These are phyloP conservation scores for Pyrenopolyporus hunteri DNA, from an alignment of 495 filamentous ascomycete species.

Conservation along the genomic window DNA sequence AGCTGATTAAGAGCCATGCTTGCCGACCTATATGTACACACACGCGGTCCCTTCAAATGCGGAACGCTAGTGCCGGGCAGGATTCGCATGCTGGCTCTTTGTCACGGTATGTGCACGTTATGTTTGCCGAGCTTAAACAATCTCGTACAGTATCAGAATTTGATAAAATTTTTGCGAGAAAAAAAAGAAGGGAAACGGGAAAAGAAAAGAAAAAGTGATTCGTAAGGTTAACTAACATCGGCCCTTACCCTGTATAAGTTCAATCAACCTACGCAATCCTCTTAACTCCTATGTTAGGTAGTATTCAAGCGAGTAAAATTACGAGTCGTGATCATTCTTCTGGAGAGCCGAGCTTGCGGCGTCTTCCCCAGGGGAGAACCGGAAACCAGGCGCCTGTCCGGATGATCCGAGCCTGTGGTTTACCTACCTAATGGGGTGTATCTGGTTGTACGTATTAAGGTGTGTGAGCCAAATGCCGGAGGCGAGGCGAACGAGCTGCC, in stretches of 20 bases:
- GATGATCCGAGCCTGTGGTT: no score
- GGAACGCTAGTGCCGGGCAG: not conserved
- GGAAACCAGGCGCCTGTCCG: no score
- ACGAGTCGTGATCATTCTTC: not conserved
- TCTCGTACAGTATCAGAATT: constrained; percentile 1
- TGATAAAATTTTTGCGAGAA: not conserved
- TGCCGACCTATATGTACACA: no score
- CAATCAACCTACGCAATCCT: no score
- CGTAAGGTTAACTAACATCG: no score
- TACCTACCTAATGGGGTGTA: no score
- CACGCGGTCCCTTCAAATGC: not conserved
- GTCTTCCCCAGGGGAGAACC: not conserved
- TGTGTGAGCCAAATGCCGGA: constrained; percentile 3
- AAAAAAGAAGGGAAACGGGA: not conserved
- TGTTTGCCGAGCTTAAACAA: not conserved
- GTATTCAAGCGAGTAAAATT: not conserved
- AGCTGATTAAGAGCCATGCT: no score
- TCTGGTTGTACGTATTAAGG: no score
- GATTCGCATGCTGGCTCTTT: not conserved
- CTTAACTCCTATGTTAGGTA: no score
- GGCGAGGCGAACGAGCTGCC: constrained; percentile 8
- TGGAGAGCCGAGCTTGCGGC: not conserved
- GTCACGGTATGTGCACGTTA: not conserved
- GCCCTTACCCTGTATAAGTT: no score
- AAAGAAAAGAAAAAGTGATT: not conserved